phyloP scores from a whole-genome alignment of 306 rosid species.

The Rosa persica region DNA sequence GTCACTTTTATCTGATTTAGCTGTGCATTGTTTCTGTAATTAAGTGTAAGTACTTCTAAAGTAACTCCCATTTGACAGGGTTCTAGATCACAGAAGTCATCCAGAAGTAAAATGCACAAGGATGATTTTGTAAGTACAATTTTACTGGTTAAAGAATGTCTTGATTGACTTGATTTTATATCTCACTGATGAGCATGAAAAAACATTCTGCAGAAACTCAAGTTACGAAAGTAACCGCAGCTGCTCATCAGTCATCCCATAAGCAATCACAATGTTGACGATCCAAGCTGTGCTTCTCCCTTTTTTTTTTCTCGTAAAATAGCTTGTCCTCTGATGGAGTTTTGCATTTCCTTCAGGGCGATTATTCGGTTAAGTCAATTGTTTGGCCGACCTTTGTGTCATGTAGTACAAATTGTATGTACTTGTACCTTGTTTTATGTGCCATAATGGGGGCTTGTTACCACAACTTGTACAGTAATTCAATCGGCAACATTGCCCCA shows the following conservation, averaged over 20 bases:
- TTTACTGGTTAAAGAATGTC: not conserved
- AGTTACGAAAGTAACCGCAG: conserved; percentile 13
- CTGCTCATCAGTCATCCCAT: conserved; percentile 31
- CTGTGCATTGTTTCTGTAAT: not conserved
- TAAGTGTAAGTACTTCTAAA: not conserved
- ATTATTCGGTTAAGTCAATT: not conserved
- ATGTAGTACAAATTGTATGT: conserved; percentile 19
- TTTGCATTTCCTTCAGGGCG: conserved; percentile 3
- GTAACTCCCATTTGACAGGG: conserved; percentile 30
- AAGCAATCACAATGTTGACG: conserved; percentile 10
- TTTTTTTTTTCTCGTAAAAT: conserved; percentile 7
- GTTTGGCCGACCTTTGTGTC: conserved; percentile 5
- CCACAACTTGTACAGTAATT: conserved; percentile 34
- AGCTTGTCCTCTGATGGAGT: conserved; percentile 15
- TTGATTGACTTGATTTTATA: not conserved
- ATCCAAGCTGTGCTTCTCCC: conserved; percentile 19
- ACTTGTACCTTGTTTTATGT: not conserved
- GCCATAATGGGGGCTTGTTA: conserved; percentile 5
- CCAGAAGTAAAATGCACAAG: conserved; percentile 34
- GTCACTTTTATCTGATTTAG: not conserved
- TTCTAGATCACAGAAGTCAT: conserved; percentile 27
- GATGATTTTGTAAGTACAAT: conserved; percentile 30
- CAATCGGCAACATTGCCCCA: conserved; percentile 28
- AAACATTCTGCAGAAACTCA: conserved; percentile 22
- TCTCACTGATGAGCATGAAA: conserved; percentile 6